These are phyloP conservation scores for Cephalotrichum gorgonifer DNA, from an alignment of 2,329 filamentous ascomycete genomes.

Conservation along the genomic window DNA sequence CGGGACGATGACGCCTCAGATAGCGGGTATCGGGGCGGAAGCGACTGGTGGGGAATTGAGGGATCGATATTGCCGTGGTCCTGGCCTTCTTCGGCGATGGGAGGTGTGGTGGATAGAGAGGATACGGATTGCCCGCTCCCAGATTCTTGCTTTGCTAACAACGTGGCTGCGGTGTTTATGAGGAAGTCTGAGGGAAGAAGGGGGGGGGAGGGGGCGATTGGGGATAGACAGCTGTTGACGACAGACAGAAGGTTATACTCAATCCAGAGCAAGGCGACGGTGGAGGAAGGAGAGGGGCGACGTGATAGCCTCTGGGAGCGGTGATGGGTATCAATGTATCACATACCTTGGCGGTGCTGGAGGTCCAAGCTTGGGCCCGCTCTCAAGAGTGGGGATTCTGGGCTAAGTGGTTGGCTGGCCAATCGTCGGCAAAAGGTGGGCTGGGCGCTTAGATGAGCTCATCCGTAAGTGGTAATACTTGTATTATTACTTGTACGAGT, in stretches of 20 bases:
- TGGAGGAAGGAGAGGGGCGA: too few relatives aligned
- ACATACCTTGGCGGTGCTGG: too few relatives aligned
- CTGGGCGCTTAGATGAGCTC: neutral
- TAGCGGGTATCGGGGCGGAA: conserved; percentile 49
- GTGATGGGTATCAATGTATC: too few relatives aligned
- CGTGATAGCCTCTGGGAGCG: too few relatives aligned
- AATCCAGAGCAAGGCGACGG: neutral
- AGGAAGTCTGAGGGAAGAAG: too few relatives aligned
- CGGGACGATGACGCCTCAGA: conserved; percentile 42
- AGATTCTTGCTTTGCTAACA: conserved; percentile 34
- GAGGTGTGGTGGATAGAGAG: neutral
- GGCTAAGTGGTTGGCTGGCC: neutral
- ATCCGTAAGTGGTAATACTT: too few relatives aligned
- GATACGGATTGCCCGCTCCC: conserved; percentile 29
- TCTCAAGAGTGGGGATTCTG: neutral
- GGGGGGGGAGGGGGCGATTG: neutral
- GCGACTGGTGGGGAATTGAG: conserved; percentile 31
- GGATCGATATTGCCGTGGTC: conserved; percentile 9
- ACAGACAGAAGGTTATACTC: neutral
- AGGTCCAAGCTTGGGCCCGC: too few relatives aligned
- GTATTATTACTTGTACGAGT: too few relatives aligned
- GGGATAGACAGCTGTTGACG: neutral
- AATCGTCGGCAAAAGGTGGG: neutral
- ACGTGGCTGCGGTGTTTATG: conserved; percentile 26
- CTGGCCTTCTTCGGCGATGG: conserved; percentile 12